Conservation (phyloP, 2,329 filamentous ascomycete genomes). For the Cercospora sp. region DNA sequence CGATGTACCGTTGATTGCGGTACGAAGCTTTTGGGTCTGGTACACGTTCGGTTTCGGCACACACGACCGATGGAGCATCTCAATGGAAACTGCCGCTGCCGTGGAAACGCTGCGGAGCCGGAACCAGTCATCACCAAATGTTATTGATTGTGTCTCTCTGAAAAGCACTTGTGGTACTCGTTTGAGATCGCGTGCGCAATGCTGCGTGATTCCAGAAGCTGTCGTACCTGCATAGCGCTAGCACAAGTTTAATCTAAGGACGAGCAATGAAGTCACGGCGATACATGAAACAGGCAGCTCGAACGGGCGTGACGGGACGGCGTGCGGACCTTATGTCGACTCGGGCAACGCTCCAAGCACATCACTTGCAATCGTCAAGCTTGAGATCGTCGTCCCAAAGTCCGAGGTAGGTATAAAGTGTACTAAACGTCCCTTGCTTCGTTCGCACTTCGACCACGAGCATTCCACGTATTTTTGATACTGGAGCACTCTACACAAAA, state of each 20-base stretch:
- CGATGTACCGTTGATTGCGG: background rate
- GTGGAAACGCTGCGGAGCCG: background rate
- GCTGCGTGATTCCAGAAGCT: background rate
- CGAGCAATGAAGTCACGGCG: constrained; percentile 5
- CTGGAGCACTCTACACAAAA: background rate
- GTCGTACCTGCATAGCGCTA: constrained; percentile 13
- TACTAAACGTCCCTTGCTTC: constrained; percentile 1
- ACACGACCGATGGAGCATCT: background rate
- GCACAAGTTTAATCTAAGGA: constrained; percentile 1
- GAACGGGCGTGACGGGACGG: background rate
- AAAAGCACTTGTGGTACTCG: background rate
- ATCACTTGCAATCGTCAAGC: constrained; percentile 2
- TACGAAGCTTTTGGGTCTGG: background rate
- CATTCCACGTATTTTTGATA: background rate
- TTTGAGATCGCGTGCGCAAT: background rate
- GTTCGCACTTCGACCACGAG: background rate
- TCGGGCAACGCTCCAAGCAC: constrained; percentile 1
- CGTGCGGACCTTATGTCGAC: constrained; percentile 1
- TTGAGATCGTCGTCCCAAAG: background rate
- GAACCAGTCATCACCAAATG: background rate
- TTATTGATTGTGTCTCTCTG: background rate
- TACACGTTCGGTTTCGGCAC: background rate
- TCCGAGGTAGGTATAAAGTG: background rate
- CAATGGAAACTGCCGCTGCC: background rate
- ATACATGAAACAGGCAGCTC: constrained; percentile 6